A percentile compares a stretch with the other conserved stretches of the same genome.
Evolutionary conservation across 148 eudicot genomes (phyloP).

Genomic region (Rhododendron molle): DNA sequence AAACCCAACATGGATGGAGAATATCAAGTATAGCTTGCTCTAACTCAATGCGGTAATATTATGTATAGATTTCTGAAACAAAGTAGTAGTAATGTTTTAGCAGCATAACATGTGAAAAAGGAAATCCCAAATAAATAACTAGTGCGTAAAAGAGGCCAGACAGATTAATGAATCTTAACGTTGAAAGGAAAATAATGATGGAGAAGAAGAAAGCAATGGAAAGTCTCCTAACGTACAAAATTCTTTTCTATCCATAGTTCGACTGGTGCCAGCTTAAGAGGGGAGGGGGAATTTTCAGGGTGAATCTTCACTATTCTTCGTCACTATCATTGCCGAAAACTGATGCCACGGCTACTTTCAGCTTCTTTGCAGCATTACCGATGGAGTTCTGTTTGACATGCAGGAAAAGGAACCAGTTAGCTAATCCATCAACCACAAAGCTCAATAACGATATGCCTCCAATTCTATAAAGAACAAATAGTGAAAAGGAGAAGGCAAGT

Average conservation of each 20-base stretch:
- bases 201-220: background rate
- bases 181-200: background rate
- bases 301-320: slow-evolving; percentile 39
- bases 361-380: slow-evolving; percentile 59
- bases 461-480: background rate
- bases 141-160: background rate
- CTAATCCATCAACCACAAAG: background rate
- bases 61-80: background rate
- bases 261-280: background rate
- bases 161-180: background rate
- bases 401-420: slow-evolving; percentile 12
- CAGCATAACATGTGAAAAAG: background rate
- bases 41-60: background rate
- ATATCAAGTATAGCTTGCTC: background rate
- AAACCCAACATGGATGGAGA: background rate
- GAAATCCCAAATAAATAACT: background rate
- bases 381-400: slow-evolving; percentile 34
- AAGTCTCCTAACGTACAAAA: background rate
- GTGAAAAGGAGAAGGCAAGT: background rate
- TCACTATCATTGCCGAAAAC: slow-evolving; percentile 76
- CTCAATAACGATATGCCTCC: background rate
- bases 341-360: slow-evolving; percentile 61
- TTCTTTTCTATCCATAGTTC: background rate
- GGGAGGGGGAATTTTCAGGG: too few relatives aligned
- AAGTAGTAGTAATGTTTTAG: background rate